These are phyloP conservation scores for Fusarium sacchari DNA, from an alignment of 2,329 filamentous ascomycete genomes.

Conservation along the genomic window DNA sequence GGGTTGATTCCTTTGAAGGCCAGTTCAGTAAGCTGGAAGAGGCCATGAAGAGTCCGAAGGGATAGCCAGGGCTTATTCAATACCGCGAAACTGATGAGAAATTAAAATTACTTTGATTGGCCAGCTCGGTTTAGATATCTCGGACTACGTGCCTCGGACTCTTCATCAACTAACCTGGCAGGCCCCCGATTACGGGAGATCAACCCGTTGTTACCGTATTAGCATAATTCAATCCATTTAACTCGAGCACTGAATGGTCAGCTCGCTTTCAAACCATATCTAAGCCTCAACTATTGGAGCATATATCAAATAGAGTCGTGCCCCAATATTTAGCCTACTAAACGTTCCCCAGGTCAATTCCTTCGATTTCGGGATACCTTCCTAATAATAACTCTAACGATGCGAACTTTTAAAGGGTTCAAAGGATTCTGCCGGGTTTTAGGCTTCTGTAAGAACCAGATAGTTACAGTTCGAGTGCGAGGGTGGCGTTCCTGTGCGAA, in stretches of 20 bases:
- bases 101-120: not conserved
- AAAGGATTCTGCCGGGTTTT: not conserved
- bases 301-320: not conserved
- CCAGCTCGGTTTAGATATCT: slow-evolving; percentile 4
- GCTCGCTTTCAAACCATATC: not conserved
- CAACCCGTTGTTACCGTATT: not conserved
- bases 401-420: not conserved
- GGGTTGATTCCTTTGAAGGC: not conserved
- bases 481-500: not conserved
- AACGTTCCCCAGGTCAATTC: not conserved
- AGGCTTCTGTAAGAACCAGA: not conserved
- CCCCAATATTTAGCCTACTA: not conserved
- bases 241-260: not conserved
- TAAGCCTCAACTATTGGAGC: not conserved
- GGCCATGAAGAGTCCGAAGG: not conserved
- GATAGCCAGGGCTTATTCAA: not conserved
- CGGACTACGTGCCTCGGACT: slow-evolving; percentile 3
- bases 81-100: not conserved
- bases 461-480: not conserved
- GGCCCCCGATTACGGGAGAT: not conserved
- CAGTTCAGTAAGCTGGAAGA: not conserved
- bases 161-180: not conserved
- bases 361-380: not conserved
- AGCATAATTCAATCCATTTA: not conserved
- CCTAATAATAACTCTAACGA: not conserved